Conservation (phyloP, 2,329 filamentous ascomycete genomes). For the Trichoderma afroharzianum region DNA sequence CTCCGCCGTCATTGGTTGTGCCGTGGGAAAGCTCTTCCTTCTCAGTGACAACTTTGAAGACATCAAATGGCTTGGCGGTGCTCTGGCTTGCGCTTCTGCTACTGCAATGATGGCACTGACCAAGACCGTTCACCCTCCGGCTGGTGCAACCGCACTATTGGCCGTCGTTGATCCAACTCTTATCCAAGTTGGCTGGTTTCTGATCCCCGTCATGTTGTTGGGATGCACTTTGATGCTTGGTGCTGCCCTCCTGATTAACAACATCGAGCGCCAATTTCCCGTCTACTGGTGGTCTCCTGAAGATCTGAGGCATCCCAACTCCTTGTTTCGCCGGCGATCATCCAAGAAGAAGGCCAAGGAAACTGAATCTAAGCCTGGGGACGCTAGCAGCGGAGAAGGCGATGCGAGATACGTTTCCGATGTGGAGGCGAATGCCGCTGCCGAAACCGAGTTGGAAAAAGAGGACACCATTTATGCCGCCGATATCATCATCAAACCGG, state of each 20-base stretch:
- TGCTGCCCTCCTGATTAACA: conserved; percentile 64
- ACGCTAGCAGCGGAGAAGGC: neutral
- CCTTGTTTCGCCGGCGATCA: conserved; percentile 14
- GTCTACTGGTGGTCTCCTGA: conserved; percentile 66
- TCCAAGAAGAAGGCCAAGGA: neutral
- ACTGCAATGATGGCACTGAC: conserved; percentile 66
- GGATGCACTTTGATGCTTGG: conserved; percentile 58
- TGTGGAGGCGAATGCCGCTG: conserved; percentile 18
- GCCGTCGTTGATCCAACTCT: conserved; percentile 58
- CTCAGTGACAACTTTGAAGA: conserved; percentile 44
- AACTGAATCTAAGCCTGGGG: neutral
- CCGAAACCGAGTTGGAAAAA: conserved; percentile 17
- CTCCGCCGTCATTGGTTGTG: conserved; percentile 57
- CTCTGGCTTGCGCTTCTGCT: conserved; percentile 61
- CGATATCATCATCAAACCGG: conserved; percentile 36
- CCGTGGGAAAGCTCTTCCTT: conserved; percentile 62
- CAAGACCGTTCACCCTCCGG: conserved; percentile 70
- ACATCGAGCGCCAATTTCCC: conserved; percentile 64
- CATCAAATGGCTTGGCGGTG: conserved; percentile 61
- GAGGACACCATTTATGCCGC: conserved; percentile 20
- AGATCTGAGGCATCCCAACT: conserved; percentile 22
- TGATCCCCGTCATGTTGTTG: conserved; percentile 61
- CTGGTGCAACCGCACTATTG: conserved; percentile 69
- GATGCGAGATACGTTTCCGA: conserved; percentile 14
- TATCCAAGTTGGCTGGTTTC: conserved; percentile 61